Evolutionary conservation across 768 basidiomycete species (phyloP).

Genomic region (Xanthoconium purpureum): DNA sequence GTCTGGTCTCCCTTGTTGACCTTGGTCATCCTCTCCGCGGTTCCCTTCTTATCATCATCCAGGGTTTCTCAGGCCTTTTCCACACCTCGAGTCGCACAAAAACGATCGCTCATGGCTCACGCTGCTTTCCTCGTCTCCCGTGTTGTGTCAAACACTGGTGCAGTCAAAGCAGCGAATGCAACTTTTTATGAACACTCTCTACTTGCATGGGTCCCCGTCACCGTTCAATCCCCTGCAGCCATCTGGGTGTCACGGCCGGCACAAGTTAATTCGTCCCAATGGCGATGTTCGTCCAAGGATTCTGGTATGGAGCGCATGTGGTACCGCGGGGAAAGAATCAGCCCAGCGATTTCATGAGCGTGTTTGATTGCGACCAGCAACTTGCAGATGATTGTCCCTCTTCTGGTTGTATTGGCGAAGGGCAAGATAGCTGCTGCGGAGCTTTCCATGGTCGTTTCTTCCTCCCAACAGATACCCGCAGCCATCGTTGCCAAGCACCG

Average conservation of each 20-base stretch:
- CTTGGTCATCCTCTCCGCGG: conserved; percentile 86
- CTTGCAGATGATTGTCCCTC: conserved; percentile 83
- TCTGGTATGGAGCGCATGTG: conserved; percentile 92
- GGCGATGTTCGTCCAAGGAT: conserved; percentile 93
- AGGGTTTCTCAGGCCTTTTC: conserved; percentile 65
- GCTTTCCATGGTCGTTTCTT: conserved; percentile 19
- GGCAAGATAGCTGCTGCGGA: conserved; percentile 55
- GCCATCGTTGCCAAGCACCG: conserved; percentile 19
- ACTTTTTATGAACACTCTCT: conserved; percentile 50
- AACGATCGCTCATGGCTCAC: conserved; percentile 63
- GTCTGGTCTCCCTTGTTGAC: conserved; percentile 77
- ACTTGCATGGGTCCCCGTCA: conserved; percentile 41
- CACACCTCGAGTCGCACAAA: conserved; percentile 60
- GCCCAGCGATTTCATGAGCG: conserved; percentile 82
- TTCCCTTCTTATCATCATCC: conserved; percentile 77
- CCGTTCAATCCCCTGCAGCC: conserved; percentile 52
- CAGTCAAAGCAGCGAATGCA: conserved; percentile 93
- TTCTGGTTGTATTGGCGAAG: conserved; percentile 59
- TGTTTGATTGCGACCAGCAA: conserved; percentile 87
- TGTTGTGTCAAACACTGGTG: conserved; percentile 70
- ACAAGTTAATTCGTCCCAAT: conserved; percentile 79
- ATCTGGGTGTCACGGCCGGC: conserved; percentile 72
- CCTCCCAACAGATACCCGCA: conserved; percentile 36
- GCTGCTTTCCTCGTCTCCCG: conserved; percentile 81
- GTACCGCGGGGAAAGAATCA: conserved; percentile 71